Evolutionary conservation across 805 yeast species (phyloP), one percentile per base, ranked within the genome.

Genomic region (Starmerella sp.): DNA sequence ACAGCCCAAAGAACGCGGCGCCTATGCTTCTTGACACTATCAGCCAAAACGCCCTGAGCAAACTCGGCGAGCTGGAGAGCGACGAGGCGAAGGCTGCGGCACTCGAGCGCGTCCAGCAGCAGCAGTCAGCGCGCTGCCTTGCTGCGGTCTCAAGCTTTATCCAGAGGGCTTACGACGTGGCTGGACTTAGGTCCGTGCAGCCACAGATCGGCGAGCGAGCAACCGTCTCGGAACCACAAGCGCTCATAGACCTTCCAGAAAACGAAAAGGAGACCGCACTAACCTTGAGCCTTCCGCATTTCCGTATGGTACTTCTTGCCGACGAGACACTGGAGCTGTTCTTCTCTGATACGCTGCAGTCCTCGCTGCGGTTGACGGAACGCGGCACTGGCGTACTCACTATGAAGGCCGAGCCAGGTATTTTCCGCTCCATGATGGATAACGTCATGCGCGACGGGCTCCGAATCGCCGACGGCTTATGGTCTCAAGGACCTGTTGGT

Each of bases 301-400:
- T 91, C 71, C 74, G 97, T 58, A 91, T 91, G 98, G 95, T 93
- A 1, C 72, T 93, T 6, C 73, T 91, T 6, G 97, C 97, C 0
- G 96, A 90, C 67, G 97, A 89, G 64, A 86, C 96, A 0, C 84
- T 88, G 62, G 97, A 93, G 67, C 73, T 84, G 42, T 80, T 91
- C 58, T 93, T 93, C 70, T 75, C 86, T 13, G 72, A 75, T 30
- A 83, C 89, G 0, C 72, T 88, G 36, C 76, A 84, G 54, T 68
- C 74, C n/a, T 78, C 91, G 0, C 76, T 86, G 51, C 87, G 85
- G 65, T 74, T 86, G 42, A 66, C 65, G 31, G 62, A 48, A 54
- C 77, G 78, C 60, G 79, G 63, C 77, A 38, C 74, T 78, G 46
- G 76, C 67, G 44, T 58, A 60, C 42, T 69, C 73, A 39, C 72